These are phyloP conservation scores for Alternaria longipes DNA, from an alignment of 2,329 filamentous ascomycete genomes.

Conservation along the genomic window DNA sequence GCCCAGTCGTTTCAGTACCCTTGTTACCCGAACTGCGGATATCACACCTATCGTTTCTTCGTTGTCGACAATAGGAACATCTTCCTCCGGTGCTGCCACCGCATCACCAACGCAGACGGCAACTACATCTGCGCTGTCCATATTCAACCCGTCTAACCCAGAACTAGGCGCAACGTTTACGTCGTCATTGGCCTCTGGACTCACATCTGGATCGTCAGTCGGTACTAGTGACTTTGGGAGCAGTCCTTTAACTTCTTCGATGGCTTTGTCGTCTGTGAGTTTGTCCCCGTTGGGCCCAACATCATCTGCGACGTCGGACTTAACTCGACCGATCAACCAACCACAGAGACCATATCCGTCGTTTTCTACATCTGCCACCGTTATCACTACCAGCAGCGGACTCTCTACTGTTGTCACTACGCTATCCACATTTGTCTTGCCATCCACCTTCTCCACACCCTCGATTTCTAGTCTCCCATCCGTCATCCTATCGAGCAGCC, in stretches of 20 bases:
- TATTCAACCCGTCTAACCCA: background rate
- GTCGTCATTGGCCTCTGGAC: background rate
- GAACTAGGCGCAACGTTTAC: background rate
- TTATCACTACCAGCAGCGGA: background rate
- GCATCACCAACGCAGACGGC: background rate
- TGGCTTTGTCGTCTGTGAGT: background rate
- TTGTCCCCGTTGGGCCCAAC: background rate
- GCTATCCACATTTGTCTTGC: background rate
- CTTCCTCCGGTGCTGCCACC: background rate
- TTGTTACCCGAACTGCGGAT: constrained; percentile 13
- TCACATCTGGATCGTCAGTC: background rate
- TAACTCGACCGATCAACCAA: constrained; percentile 6
- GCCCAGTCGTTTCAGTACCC: constrained; percentile 30
- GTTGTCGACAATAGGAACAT: background rate
- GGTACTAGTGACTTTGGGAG: background rate
- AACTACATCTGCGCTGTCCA: background rate
- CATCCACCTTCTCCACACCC: background rate
- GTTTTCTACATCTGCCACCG: background rate
- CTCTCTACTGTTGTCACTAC: background rate
- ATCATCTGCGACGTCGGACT: background rate
- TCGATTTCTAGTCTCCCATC: background rate
- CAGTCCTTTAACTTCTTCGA: background rate
- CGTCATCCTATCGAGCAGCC: background rate
- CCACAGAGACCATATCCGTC: constrained; percentile 18
- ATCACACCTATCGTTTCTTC: constrained; percentile 12